A percentile compares a stretch with the other conserved stretches of the same genome.
Evolutionary conservation across 768 basidiomycete species (phyloP).

Genomic region (Fistulinella prunicolor): DNA sequence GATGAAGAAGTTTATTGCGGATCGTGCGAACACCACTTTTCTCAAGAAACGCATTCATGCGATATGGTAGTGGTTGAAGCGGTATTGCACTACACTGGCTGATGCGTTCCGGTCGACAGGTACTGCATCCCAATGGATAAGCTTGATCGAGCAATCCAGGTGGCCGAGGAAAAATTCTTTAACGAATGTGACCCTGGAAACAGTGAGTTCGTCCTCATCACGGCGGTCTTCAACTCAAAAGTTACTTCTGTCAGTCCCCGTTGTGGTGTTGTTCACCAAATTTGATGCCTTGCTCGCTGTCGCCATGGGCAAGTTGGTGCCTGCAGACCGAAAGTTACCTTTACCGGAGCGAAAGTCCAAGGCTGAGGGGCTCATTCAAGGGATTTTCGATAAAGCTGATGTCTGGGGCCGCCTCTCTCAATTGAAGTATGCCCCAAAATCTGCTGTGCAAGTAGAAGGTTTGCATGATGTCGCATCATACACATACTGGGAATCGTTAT

Average conservation of each 20-base stretch:
- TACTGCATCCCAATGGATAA: neutral
- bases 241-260: neutral
- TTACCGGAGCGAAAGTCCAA: neutral
- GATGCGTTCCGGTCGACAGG: neutral
- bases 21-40: no score
- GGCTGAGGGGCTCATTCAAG: neutral
- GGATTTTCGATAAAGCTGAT: neutral
- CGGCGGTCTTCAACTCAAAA: no score
- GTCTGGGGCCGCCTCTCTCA: neutral
- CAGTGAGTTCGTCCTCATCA: neutral
- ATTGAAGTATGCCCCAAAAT: neutral
- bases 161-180: neutral
- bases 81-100: no score
- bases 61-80: no score
- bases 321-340: neutral
- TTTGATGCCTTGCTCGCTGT: neutral
- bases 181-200: neutral
- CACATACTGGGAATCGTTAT: no score
- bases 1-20: no score
- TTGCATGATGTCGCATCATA: neutral
- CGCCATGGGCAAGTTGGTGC: neutral
- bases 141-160: neutral
- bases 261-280: neutral
- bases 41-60: no score
- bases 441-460: neutral